Evolutionary conservation across 176 grass and related monocot species (phyloP), one percentile per base, ranked within the genome.

Genomic region (Hsuehochloa calcarea): DNA sequence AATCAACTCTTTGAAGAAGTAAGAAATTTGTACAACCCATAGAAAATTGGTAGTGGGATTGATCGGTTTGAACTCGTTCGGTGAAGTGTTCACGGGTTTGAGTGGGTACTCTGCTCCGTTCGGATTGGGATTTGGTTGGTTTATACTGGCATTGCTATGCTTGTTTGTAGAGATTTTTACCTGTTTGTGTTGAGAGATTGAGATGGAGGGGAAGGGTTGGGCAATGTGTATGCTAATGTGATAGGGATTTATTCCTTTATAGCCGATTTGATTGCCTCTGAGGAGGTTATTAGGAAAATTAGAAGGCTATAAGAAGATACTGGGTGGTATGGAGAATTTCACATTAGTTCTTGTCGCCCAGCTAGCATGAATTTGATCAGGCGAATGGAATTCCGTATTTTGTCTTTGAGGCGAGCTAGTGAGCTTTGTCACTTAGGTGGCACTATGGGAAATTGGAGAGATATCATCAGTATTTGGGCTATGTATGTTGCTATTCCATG

Each of bases 191-290:
- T 40, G 29, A 19, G 58, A 66, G 38, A 39, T 73, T 78, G 67
- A 72, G 68, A 82, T 69, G 38, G 56, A 83, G 61, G 72, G 66
- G 40, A 37, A 38, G 10, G 46, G 14, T 34, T 83, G 69, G 55
- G 17, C 47, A 79, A 66, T 74, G 3, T 82, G 19, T 51, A 15
- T 68, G 17, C 8, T 23, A 44, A 71, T 4, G 10, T 55, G 52
- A 55, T 20, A 55, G 52, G 52, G 6, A 14, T 64, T 80, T 35
- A 29, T 54, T 55, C 31, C 19, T 23, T 37, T 20, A 17, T 74
- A 46, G 16, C 41, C 51, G 34, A 62, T 74, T 50, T 43, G 8
- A 31, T 68, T 89, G 15, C 7, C 22, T 89, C 39, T 19, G 29
- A 43, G 70, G 39, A 68, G 73, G 8, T n/a, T 69, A 27, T 49